Evolutionary conservation across 176 grass and related monocot genomes (phyloP).

Genomic region (Elaeis guineensis): DNA sequence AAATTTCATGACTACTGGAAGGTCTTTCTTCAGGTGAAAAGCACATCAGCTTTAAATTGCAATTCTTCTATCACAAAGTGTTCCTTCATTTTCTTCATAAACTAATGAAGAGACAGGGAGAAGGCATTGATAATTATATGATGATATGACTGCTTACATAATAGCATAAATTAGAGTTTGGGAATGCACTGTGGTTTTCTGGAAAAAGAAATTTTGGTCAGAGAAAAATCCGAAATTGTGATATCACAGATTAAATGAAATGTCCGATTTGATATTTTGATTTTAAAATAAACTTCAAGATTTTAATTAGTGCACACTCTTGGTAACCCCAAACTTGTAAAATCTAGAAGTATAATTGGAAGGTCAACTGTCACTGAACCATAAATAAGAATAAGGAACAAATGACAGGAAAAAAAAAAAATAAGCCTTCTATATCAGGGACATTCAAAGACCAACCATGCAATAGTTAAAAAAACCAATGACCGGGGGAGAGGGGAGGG

Average conservation of each 20-base stretch:
- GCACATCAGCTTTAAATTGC: constrained; percentile 26
- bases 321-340: too few relatives aligned
- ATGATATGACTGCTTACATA: constrained; percentile 31
- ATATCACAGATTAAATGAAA: background rate
- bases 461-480: too few relatives aligned
- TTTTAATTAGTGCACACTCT: too few relatives aligned
- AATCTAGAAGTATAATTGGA: too few relatives aligned
- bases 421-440: too few relatives aligned
- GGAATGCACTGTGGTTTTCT: constrained; percentile 18
- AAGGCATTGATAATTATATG: constrained; percentile 26
- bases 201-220: constrained; percentile 11
- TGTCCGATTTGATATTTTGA: too few relatives aligned
- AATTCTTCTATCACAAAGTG: constrained; percentile 20
- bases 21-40: constrained; percentile 26
- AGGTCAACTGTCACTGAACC: too few relatives aligned
- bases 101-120: constrained; percentile 36
- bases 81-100: constrained; percentile 13
- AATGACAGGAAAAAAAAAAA: too few relatives aligned
- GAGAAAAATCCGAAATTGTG: background rate
- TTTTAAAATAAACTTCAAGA: too few relatives aligned
- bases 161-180: constrained; percentile 44
- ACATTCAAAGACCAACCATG: too few relatives aligned
- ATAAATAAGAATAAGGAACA: too few relatives aligned
- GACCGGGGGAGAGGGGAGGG: too few relatives aligned
- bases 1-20: constrained; percentile 28